Evolutionary conservation across 192 early-diverging fungal species (phyloP).

Genomic region (Coemansia guatemalensis): DNA sequence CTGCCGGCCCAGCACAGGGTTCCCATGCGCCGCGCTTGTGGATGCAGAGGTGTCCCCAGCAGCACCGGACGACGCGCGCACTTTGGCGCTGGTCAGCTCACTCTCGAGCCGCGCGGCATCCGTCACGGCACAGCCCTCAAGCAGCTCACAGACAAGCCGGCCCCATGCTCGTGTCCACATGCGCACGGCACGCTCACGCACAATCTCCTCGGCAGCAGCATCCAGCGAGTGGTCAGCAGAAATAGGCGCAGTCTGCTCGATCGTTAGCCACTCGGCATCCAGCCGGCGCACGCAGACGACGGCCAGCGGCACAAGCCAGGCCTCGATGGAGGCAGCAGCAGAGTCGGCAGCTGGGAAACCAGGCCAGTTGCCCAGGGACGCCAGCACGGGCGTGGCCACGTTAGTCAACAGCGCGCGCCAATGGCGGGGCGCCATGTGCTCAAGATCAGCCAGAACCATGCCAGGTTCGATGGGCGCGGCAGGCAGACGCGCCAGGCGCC

Average conservation of each 20-base stretch:
- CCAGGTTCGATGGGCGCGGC: slow-evolving; percentile 4
- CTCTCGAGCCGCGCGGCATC: slow-evolving; percentile 38
- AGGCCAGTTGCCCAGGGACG: slow-evolving; percentile 36
- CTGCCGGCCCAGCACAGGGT: slow-evolving; percentile 10
- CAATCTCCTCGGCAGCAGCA: slow-evolving; percentile 16
- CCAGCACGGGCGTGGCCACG: slow-evolving; percentile 22
- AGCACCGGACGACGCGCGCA: slow-evolving; percentile 4
- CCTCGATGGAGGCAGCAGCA: slow-evolving; percentile 8
- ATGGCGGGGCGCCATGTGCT: slow-evolving; percentile 27
- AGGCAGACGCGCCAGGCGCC: slow-evolving; percentile 22
- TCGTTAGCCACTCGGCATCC: slow-evolving; percentile 19
- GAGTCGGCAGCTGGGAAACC: slow-evolving; percentile 19
- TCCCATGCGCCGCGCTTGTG: not conserved
- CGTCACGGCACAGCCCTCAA: slow-evolving; percentile 8
- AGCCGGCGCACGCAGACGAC: slow-evolving; percentile 23
- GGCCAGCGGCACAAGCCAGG: slow-evolving; percentile 39
- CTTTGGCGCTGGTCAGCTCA: slow-evolving; percentile 19
- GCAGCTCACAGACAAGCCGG: slow-evolving; percentile 21
- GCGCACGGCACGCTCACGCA: slow-evolving; percentile 34
- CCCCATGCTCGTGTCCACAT: slow-evolving; percentile 48
- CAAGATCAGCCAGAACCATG: slow-evolving; percentile 35
- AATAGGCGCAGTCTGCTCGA: too few relatives aligned
- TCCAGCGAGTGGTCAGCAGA: not conserved
- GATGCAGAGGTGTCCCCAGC: not conserved
- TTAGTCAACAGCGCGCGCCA: slow-evolving; percentile 35